Conservation (phyloP, 345 rosid genomes). For the Camelina neglecta region DNA sequence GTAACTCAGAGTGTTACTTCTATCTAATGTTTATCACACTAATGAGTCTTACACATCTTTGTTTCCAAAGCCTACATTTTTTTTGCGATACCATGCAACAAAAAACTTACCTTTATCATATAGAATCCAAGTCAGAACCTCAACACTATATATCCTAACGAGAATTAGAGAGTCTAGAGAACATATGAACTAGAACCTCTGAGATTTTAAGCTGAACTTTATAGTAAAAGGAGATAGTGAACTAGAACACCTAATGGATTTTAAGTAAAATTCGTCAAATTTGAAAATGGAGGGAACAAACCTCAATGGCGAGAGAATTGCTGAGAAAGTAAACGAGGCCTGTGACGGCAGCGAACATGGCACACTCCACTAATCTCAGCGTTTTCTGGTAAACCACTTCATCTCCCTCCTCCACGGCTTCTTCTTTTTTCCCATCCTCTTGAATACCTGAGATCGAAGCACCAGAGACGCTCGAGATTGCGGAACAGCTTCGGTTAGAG, state of each 20-base stretch:
- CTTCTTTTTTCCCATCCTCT: constrained; percentile 49
- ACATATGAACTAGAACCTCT: background rate
- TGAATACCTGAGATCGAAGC: constrained; percentile 41
- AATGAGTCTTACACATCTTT: constrained; percentile 6
- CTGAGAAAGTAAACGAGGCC: constrained; percentile 89
- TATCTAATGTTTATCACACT: background rate
- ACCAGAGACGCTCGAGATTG: constrained; percentile 51
- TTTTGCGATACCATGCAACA: background rate
- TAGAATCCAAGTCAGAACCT: background rate
- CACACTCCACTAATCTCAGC: constrained; percentile 87
- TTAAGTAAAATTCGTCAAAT: too few species aligned
- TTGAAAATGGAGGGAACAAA: constrained; percentile 28
- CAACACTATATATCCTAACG: background rate
- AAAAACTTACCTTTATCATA: background rate
- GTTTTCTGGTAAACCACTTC: constrained; percentile 69
- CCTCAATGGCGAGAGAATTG: constrained; percentile 94
- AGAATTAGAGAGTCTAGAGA: background rate
- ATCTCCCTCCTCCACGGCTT: constrained; percentile 49
- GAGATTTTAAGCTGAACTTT: too few species aligned
- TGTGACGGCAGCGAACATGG: constrained; percentile 90
- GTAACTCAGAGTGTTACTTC: background rate
- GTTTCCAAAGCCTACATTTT: constrained; percentile 9
- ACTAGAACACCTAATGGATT: too few species aligned
- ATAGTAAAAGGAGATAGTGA: background rate
- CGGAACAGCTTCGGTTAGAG: constrained; percentile 45